Conservation (phyloP, 805 yeast species). For the Naumovozyma dairenensis region DNA sequence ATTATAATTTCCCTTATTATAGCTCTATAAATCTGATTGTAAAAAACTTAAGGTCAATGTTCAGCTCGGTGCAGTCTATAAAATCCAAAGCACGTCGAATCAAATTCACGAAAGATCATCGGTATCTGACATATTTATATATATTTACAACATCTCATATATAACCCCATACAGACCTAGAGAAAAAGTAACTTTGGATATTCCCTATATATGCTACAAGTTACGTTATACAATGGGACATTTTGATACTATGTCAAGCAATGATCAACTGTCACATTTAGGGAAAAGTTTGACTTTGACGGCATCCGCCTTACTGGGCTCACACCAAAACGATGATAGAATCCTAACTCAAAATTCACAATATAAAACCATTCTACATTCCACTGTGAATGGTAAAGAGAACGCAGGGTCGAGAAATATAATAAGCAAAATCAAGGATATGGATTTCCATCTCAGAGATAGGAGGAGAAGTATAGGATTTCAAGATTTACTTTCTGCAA, state of each 20-base stretch:
- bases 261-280: constrained; percentile 28
- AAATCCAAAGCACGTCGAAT: too few species aligned
- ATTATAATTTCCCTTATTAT: too few species aligned
- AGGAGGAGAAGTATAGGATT: constrained; percentile 8
- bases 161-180: too few species aligned
- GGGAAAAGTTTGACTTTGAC: constrained; percentile 46
- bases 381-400: constrained; percentile 18
- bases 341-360: constrained; percentile 26
- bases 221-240: too few species aligned
- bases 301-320: constrained; percentile 44
- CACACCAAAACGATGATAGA: constrained; percentile 29
- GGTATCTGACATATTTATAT: too few species aligned
- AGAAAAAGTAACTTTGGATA: too few species aligned
- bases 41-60: too few species aligned
- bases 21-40: too few species aligned
- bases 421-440: not conserved
- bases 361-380: constrained; percentile 23
- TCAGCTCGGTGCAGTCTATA: too few species aligned
- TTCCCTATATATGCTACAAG: too few species aligned
- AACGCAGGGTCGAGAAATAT: constrained; percentile 5
- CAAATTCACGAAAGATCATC: too few species aligned
- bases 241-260: constrained; percentile 22
- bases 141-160: too few species aligned
- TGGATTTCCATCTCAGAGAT: not conserved
- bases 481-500: constrained; percentile 25